Conservation (phyloP, 2,329 filamentous ascomycete genomes). For the Orbilia brochopaga region DNA sequence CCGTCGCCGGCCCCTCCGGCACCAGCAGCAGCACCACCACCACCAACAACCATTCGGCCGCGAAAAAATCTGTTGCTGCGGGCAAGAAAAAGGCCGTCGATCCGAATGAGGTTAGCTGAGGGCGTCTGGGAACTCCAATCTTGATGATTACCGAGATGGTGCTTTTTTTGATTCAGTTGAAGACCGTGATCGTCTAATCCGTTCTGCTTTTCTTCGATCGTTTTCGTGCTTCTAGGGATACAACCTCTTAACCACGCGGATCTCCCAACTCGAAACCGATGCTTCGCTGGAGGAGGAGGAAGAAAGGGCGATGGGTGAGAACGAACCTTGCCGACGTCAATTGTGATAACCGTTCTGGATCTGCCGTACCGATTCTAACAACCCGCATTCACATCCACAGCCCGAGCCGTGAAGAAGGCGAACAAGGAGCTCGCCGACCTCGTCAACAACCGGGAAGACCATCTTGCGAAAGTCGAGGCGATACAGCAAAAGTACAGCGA, state of each 20-base stretch:
- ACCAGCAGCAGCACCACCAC: conserved; percentile 24
- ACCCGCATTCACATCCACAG: conserved; percentile 29
- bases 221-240: conserved; percentile 53
- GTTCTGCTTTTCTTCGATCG: conserved; percentile 16
- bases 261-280: conserved; percentile 93
- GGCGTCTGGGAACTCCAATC: conserved; percentile 10
- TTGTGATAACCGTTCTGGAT: not conserved
- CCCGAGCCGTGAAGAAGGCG: conserved; percentile 75
- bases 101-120: conserved; percentile 68
- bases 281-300: conserved; percentile 92
- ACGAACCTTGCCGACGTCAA: conserved; percentile 6
- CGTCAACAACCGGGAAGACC: conserved; percentile 84
- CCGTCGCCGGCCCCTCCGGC: conserved; percentile 14
- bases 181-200: conserved; percentile 27
- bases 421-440: conserved; percentile 88
- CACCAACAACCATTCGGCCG: conserved; percentile 24
- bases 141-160: conserved; percentile 8
- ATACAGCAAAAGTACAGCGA: conserved; percentile 91
- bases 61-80: conserved; percentile 44
- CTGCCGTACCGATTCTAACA: conserved; percentile 11
- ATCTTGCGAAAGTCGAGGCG: conserved; percentile 87
- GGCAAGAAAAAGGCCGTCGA: conserved; percentile 85
- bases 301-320: conserved; percentile 87
- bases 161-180: conserved; percentile 15
- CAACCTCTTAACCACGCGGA: conserved; percentile 88